Percentiles rank a stretch among this genome's conserved stretches.
Evolutionary conservation across 805 yeast genomes (phyloP).

Genomic region (Kluyveromyces wickerhamii): DNA sequence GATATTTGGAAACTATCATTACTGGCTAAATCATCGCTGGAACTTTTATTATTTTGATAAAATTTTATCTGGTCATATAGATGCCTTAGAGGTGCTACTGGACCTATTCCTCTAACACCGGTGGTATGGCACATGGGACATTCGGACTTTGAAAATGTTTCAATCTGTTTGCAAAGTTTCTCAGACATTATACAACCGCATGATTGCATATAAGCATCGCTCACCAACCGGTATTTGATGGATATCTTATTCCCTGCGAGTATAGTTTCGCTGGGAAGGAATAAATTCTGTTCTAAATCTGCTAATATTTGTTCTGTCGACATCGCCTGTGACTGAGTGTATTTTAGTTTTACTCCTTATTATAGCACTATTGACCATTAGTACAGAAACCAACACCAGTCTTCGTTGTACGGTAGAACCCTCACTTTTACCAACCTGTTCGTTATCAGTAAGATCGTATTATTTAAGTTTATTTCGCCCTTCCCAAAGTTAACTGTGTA

Average conservation of each 20-base stretch:
- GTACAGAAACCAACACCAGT: too few species aligned
- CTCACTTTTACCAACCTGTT: too few species aligned
- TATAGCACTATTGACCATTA: too few species aligned
- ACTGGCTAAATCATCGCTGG: slow-evolving; percentile 2
- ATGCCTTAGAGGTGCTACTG: slow-evolving; percentile 31
- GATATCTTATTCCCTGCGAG: slow-evolving; percentile 9
- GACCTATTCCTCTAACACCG: slow-evolving; percentile 20
- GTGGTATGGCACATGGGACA: slow-evolving; percentile 33
- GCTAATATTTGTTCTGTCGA: slow-evolving; percentile 5
- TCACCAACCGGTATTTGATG: slow-evolving; percentile 18
- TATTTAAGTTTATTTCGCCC: too few species aligned
- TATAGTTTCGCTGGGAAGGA: slow-evolving; percentile 21
- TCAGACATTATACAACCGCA: slow-evolving; percentile 26
- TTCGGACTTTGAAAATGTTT: slow-evolving; percentile 6
- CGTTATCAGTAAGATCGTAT: too few species aligned
- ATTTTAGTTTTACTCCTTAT: too few species aligned
- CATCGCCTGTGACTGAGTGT: too few species aligned
- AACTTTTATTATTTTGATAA: slow-evolving; percentile 5
- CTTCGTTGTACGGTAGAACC: too few species aligned
- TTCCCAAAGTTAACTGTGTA: too few species aligned
- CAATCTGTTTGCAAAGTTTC: slow-evolving; percentile 12
- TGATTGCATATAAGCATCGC: slow-evolving; percentile 21
- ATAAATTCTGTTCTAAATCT: slow-evolving; percentile 21
- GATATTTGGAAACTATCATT: slow-evolving; percentile 2
- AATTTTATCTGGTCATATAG: slow-evolving; percentile 21